Percentiles rank a stretch among this genome's conserved stretches.
Conservation (phyloP, 768 basidiomycete genomes). For the Holtermanniella nyarrowii region DNA sequence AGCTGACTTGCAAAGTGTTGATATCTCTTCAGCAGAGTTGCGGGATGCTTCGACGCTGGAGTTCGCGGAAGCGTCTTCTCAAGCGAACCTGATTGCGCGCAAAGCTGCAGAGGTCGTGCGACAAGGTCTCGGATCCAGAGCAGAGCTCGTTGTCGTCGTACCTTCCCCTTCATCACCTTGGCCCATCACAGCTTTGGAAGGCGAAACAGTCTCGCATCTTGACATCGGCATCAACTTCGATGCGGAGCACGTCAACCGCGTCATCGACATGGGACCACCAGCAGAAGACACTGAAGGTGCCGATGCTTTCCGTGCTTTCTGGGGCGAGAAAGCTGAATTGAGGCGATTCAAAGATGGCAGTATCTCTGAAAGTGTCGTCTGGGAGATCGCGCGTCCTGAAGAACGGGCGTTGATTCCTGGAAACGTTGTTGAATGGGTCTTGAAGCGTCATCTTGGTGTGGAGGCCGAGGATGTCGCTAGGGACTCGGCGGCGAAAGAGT, state of each 20-base stretch:
- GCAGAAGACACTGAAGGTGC: constrained; percentile 45
- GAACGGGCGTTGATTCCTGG: constrained; percentile 69
- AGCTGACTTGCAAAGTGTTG: constrained; percentile 25
- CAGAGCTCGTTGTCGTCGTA: constrained; percentile 55
- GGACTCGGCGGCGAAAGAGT: constrained; percentile 19
- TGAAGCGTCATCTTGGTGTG: constrained; percentile 67
- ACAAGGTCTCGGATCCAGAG: constrained; percentile 64
- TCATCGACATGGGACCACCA: constrained; percentile 85
- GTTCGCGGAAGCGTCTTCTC: constrained; percentile 18
- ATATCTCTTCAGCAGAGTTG: constrained; percentile 15
- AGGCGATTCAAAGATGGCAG: constrained; percentile 92
- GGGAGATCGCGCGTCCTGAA: constrained; percentile 70
- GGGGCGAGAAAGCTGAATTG: constrained; percentile 86
- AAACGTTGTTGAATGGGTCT: constrained; percentile 62
- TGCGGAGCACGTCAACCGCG: constrained; percentile 60
- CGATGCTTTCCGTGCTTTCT: constrained; percentile 65
- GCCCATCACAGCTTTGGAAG: constrained; percentile 8
- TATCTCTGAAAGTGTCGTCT: constrained; percentile 89
- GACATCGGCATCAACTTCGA: constrained; percentile 69
- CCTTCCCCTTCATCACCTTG: constrained; percentile 8
- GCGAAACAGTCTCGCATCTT: constrained; percentile 46
- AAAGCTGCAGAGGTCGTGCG: constrained; percentile 41
- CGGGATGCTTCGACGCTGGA: constrained; percentile 1
- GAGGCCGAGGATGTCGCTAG: constrained; percentile 19
- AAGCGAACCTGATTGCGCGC: constrained; percentile 17